Base-by-base conservation (phyloP, 176 grass and related monocot genomes). In the Aegilops sharonensis region DNA sequence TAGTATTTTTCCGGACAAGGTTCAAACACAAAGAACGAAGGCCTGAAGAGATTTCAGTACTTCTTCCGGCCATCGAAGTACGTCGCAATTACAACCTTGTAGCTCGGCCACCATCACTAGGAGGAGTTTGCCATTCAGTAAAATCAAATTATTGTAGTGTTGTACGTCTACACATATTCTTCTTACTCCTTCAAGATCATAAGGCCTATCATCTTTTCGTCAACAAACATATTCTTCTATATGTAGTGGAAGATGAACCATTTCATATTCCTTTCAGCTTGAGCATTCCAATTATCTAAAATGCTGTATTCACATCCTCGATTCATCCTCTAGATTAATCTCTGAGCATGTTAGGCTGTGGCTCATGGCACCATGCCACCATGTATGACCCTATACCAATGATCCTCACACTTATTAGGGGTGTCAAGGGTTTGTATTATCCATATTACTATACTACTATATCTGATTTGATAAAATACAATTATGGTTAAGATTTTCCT, bases 51-150 rank as follows among this genome's bases (percentile, higher is more conserved):
- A 68, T 93, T 92, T 14, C 30, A 40, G 36, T 98, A 90, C 74
- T 95, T 98, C 64, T 90, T 98, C 95, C 91, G 93, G 35, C 95
- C 89, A 1, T 66, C 15, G 57, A 95, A 98, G 85, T 95, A 95
- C 72, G 83, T 98, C 39, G 87, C 87, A 65, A 95, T 90, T 27
- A 87, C 83, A 54, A 80, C 9, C n/a, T 64, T 64, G n/a, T 64
- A 64, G 61, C 61, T 63, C 5, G 6, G 64, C 13, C 63, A 65
- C 25, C 25, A 65, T 29, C 11, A 25, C 64, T 32, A 13, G 42
- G 45, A 45, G 50, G 50, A 54, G 50, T 54, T 54, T 54, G 50
- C 50, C 15, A 17, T 54, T 54, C 50, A 54, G 50, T 1, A 18
- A 18, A 54, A 54, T 54, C 50, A 54, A 54, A 54, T 54, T 54